Evolutionary conservation across 2,329 filamentous ascomycete species (phyloP), one percentile per base, ranked within the genome.

Genomic region (Drechslerella coelobrocha): DNA sequence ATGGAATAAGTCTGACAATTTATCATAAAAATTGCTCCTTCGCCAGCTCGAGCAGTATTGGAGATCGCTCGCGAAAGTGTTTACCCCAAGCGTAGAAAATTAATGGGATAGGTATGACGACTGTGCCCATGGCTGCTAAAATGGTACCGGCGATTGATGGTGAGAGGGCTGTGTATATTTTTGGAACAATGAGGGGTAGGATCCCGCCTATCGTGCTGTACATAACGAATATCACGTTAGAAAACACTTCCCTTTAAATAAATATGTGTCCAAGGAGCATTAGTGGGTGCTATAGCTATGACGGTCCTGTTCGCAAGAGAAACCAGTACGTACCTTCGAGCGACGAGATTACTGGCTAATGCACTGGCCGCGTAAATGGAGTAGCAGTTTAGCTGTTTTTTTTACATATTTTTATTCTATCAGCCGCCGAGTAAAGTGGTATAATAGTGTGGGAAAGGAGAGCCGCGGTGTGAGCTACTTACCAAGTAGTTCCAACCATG

Each of bases 401-500:
- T 21, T 19, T 2, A 47, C 19, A 23, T 47, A 8, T 23, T 19
- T 14, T 47, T 19, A 23, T 8, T 19, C 10, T 21, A 47, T 21
- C 43, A 10, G 19, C 19, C 17, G 26, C 6, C 17, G 41, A 12
- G 31, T 24, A 17, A 19, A 8, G 17, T 10, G n/a, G 27, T n/a
- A 27, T 24, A 50, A 50, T 9, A 10, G 24, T 21, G 9, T 23
- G 14, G n/a, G 19, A 54, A 24, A 26, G 17, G 21, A 21, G 39
- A n/a, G 5, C n/a, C n/a, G n/a, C n/a, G n/a, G 8, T 6, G 23
- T 4, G 24, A 14, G 9, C 23, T 12, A 29, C 51, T 43, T 61
- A 90, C 89, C 2, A 96, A 81, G 77, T 95, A 96, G 75, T 91
- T 94, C 4, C 84, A 85, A 0, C 88, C 85, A 76, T 95, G 94